Conservation (phyloP, 1,284 basidiomycete genomes). For the Wolfiporia cocos region DNA sequence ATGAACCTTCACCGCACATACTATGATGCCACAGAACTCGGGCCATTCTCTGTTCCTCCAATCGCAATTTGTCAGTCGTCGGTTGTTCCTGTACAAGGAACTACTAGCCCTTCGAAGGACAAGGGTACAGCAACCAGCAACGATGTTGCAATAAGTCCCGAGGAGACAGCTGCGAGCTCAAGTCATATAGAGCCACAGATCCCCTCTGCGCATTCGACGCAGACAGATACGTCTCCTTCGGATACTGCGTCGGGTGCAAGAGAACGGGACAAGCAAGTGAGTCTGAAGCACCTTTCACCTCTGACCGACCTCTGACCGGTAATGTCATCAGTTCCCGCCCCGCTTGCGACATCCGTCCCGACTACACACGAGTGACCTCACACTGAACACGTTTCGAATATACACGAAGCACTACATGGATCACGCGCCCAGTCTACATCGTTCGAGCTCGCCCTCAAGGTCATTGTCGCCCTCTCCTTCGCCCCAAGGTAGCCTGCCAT, state of each 20-base stretch:
- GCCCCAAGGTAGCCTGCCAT: constrained; percentile 1
- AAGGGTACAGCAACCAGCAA: neutral
- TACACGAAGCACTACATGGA: constrained; percentile 77
- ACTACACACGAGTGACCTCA: constrained; percentile 57
- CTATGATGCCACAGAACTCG: constrained; percentile 36
- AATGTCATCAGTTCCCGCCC: constrained; percentile 30
- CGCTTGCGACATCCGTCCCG: constrained; percentile 65
- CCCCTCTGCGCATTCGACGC: constrained; percentile 7
- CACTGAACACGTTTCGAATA: constrained; percentile 59
- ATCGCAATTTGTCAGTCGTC: constrained; percentile 8
- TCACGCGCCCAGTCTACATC: constrained; percentile 25
- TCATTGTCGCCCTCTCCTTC: constrained; percentile 16
- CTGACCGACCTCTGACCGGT: too few species aligned
- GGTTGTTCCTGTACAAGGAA: constrained; percentile 3
- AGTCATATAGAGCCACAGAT: constrained; percentile 8
- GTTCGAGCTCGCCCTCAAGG: constrained; percentile 1
- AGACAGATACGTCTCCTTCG: constrained; percentile 8
- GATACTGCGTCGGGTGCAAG: constrained; percentile 4
- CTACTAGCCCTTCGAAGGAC: neutral
- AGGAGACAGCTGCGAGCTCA: neutral
- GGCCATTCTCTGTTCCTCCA: constrained; percentile 42
- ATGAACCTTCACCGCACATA: constrained; percentile 43
- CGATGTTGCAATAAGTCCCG: too few species aligned
- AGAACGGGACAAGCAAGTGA: constrained; percentile 10
- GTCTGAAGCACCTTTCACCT: too few species aligned